These are phyloP conservation scores for Septoria petroselini DNA, from an alignment of 2,329 filamentous ascomycete species.

Conservation along the genomic window DNA sequence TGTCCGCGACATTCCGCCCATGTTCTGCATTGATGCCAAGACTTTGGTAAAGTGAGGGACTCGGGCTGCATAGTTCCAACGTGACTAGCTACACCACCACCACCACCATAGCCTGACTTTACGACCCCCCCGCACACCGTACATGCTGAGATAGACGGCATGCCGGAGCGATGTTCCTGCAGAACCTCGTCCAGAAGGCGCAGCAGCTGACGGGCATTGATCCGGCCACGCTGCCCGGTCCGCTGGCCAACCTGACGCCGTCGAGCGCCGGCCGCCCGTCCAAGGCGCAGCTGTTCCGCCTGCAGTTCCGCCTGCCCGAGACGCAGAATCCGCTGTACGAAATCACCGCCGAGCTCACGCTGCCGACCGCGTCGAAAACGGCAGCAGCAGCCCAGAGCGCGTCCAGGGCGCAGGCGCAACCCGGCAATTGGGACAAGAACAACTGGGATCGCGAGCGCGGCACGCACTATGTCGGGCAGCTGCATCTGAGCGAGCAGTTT, in stretches of 20 bases:
- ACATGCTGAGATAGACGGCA: slow-evolving; percentile 8
- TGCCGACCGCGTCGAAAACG: slow-evolving; percentile 65
- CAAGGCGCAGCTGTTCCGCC: slow-evolving; percentile 88
- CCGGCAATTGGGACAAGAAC: slow-evolving; percentile 61
- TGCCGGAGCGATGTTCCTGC: slow-evolving; percentile 55
- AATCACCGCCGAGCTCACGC: slow-evolving; percentile 92
- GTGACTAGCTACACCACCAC: neutral
- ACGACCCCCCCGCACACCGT: neutral
- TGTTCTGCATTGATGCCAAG: slow-evolving; percentile 1
- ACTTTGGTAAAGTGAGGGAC: slow-evolving; percentile 3
- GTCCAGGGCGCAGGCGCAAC: no score
- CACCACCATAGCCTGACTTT: no score
- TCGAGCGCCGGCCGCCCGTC: slow-evolving; percentile 78
- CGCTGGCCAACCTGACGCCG: slow-evolving; percentile 46
- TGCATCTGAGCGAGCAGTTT: slow-evolving; percentile 91
- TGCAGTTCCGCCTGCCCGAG: slow-evolving; percentile 91
- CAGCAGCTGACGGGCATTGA: slow-evolving; percentile 68
- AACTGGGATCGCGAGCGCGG: slow-evolving; percentile 57
- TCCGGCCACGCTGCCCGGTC: slow-evolving; percentile 65
- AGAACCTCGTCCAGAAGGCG: slow-evolving; percentile 90
- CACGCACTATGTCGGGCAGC: slow-evolving; percentile 77
- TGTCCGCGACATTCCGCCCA: neutral
- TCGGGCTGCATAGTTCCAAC: no score
- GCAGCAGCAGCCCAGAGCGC: no score
- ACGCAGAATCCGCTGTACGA: slow-evolving; percentile 92